Evolutionary conservation across 306 rosid genomes (phyloP).

Genomic region (Leucaena leucocephala): DNA sequence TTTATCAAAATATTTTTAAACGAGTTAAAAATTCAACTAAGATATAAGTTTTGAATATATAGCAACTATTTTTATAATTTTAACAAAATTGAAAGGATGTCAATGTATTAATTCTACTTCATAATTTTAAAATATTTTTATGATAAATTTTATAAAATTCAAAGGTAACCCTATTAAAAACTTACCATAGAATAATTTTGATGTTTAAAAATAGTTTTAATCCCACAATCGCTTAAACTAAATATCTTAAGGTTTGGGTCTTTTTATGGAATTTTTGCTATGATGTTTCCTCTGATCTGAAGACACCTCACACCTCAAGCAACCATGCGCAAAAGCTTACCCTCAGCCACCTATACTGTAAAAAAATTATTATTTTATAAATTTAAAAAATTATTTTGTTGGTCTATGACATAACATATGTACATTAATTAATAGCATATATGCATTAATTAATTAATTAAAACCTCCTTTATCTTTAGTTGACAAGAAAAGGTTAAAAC

Average conservation of each 20-base stretch:
- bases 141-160: too few relatives aligned
- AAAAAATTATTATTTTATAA: background rate
- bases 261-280: background rate
- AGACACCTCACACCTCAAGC: slow-evolving; percentile 52
- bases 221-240: background rate
- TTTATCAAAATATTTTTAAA: too few relatives aligned
- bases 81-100: background rate
- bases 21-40: too few relatives aligned
- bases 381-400: background rate
- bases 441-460: background rate
- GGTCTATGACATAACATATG: background rate
- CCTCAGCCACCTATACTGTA: slow-evolving; percentile 21
- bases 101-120: background rate
- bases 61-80: too few relatives aligned
- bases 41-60: too few relatives aligned
- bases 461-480: background rate
- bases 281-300: slow-evolving; percentile 62
- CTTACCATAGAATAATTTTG: background rate
- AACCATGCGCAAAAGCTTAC: background rate
- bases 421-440: background rate
- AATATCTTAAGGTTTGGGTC: background rate
- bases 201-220: background rate
- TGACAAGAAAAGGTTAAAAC: slow-evolving; percentile 29
- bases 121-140: too few relatives aligned
- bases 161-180: background rate